Evolutionary conservation across 2,329 filamentous ascomycete genomes (phyloP).

Genomic region (Hymenoscyphus scutula): DNA sequence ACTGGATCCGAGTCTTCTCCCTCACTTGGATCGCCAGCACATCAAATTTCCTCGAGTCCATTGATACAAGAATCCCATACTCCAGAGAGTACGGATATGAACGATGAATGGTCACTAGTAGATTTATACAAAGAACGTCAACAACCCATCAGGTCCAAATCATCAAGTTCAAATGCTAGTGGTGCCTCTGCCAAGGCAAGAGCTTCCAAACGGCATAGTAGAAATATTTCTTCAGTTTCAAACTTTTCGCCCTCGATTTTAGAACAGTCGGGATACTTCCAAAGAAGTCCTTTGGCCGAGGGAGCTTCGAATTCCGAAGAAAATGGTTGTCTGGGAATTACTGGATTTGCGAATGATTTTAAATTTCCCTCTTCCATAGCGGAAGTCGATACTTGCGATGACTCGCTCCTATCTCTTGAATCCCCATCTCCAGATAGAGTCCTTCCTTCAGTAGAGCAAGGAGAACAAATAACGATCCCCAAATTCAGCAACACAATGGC

Average conservation of each 20-base stretch:
- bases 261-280: not conserved
- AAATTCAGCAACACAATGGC: slow-evolving; percentile 9
- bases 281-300: not conserved
- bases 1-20: not conserved
- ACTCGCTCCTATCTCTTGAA: not conserved
- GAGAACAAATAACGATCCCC: not conserved
- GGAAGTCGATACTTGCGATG: not conserved
- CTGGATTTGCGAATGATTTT: not conserved
- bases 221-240: slow-evolving; percentile 17
- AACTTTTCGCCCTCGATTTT: not conserved
- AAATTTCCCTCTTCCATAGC: not conserved
- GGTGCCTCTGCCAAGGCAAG: not conserved
- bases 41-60: not conserved
- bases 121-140: not conserved
- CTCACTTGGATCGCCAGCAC: not conserved
- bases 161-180: slow-evolving; percentile 4
- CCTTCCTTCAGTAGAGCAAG: not conserved
- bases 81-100: not conserved
- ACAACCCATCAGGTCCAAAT: not conserved
- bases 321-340: not conserved
- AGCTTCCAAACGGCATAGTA: slow-evolving; percentile 13
- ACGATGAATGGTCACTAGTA: not conserved
- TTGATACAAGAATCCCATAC: not conserved
- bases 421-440: not conserved
- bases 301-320: not conserved